Conservation (phyloP, 257 asterid species). For the Agastache rugosa region DNA sequence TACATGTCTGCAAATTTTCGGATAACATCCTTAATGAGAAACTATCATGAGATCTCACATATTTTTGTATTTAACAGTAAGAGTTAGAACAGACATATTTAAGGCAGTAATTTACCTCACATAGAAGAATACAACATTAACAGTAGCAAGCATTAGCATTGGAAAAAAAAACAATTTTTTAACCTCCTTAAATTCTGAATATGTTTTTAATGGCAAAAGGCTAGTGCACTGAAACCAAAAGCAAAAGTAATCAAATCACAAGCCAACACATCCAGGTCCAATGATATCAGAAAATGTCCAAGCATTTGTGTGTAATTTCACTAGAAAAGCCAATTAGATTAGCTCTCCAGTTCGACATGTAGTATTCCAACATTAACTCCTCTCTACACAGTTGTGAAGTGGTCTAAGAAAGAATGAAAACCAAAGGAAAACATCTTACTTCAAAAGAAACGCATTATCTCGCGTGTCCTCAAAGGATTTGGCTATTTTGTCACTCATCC, state of each 20-base stretch:
- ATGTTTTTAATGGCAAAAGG: neutral
- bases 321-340: slow-evolving; percentile 2
- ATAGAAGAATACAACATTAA: slow-evolving; percentile 21
- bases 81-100: slow-evolving; percentile 2
- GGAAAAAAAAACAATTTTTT: slow-evolving; percentile 1
- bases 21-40: slow-evolving; percentile 41
- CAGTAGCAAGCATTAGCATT: slow-evolving; percentile 20
- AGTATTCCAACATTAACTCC: slow-evolving; percentile 3
- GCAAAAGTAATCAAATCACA: slow-evolving; percentile 26
- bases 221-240: slow-evolving; percentile 18
- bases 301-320: neutral
- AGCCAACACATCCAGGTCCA: slow-evolving; percentile 19
- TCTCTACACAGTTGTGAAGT: slow-evolving; percentile 28
- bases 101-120: slow-evolving; percentile 19
- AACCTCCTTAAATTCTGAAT: slow-evolving; percentile 12
- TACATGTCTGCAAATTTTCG: slow-evolving; percentile 66
- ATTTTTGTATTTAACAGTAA: slow-evolving; percentile 16
- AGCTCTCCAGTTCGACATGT: slow-evolving; percentile 4
- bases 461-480: slow-evolving; percentile 95
- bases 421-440: slow-evolving; percentile 54
- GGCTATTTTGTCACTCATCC: slow-evolving; percentile 98
- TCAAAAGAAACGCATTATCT: slow-evolving; percentile 88
- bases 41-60: slow-evolving; percentile 24
- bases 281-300: slow-evolving; percentile 19
- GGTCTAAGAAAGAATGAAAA: slow-evolving; percentile 32